Base-by-base conservation (phyloP, 129 eudicot species). In the Erigeron canadensis region DNA sequence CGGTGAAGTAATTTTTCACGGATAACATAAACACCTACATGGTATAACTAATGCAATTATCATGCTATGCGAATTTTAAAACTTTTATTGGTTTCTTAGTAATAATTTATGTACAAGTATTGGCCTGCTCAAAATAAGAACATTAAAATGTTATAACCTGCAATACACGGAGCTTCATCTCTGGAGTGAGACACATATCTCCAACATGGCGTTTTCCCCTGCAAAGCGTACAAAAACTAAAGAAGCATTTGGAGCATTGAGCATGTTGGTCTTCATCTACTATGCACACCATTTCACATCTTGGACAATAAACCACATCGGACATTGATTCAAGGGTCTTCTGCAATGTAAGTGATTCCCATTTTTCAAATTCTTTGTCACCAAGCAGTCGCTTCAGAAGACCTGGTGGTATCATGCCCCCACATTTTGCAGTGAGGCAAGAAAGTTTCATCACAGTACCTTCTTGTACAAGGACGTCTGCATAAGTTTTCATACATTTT, bases 201-300 rank as follows among this genome's bases (percentile, higher is more conserved):
- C 99, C 99, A 17, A 94, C 85, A 72, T 94, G 98, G 13, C 93
- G 90, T 34, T 63, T 64, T 47, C 87, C 99, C 80, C 81, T 84
- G 69, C 99, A 94, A 69, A 90, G 89, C 5, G 97, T 81, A 48
- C 99, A 94, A 71, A 94, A 94, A 76, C 86, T 86, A 75, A 76
- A 90, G 75, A 77, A 90, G 76, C 99, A 94, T 82, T 87, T 94
- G 17, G 89, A 69, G 75, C 99, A 94, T 80, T 87, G 97, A 16
- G 99, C 99, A 75, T 89, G 93, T n/a, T 94, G 72, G 48, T 84
- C 96, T 81, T 87, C 94, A 54, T 90, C 99, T n/a, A 84, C 97
- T 45, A 94, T 77, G 76, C 99, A 94, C 8, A 88, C 77, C 44
- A 89, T 94, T 87, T 90, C 95, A 65, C 99, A 94, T 83, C 99